Percentiles rank a stretch among this genome's conserved stretches.
phyloP scores from a whole-genome alignment of 768 basidiomycete species.

The Rhodotorula diobovata region DNA sequence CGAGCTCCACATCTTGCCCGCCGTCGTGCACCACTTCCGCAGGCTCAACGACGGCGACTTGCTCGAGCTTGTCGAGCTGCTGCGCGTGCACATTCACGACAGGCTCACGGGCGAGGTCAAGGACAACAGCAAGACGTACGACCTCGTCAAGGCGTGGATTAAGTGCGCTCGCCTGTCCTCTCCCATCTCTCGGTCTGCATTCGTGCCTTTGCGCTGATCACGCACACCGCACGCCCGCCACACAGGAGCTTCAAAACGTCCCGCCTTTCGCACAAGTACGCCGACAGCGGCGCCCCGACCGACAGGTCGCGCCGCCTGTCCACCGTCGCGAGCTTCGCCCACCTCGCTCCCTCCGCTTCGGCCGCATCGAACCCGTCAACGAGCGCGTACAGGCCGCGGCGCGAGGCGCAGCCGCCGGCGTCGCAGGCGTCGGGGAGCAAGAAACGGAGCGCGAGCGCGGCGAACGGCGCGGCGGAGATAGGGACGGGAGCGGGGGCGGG shows the following conservation, averaged over 20 bases:
- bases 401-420: not conserved
- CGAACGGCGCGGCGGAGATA: not conserved
- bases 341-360: too few relatives aligned
- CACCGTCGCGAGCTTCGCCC: not conserved
- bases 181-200: not conserved
- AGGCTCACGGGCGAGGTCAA: not conserved
- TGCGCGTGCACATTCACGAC: not conserved
- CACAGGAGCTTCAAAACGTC: not conserved
- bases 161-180: not conserved
- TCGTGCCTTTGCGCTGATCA: not conserved
- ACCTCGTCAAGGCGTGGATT: not conserved
- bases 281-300: not conserved
- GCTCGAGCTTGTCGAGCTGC: constrained; percentile 16
- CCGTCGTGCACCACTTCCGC: not conserved
- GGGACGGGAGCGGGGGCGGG: too few relatives aligned
- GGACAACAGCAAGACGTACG: constrained; percentile 11
- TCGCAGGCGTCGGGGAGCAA: not conserved
- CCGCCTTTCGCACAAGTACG: not conserved
- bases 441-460: not conserved
- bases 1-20: constrained; percentile 17
- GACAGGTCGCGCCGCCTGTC: not conserved
- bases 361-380: not conserved
- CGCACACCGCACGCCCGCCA: too few relatives aligned
- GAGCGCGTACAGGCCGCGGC: not conserved
- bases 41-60: constrained; percentile 10